A percentile compares a stretch with the other conserved stretches of the same genome.
These are phyloP conservation scores for Aspergillus biplanus DNA, from an alignment of 495 filamentous ascomycete species.

Conservation along the genomic window DNA sequence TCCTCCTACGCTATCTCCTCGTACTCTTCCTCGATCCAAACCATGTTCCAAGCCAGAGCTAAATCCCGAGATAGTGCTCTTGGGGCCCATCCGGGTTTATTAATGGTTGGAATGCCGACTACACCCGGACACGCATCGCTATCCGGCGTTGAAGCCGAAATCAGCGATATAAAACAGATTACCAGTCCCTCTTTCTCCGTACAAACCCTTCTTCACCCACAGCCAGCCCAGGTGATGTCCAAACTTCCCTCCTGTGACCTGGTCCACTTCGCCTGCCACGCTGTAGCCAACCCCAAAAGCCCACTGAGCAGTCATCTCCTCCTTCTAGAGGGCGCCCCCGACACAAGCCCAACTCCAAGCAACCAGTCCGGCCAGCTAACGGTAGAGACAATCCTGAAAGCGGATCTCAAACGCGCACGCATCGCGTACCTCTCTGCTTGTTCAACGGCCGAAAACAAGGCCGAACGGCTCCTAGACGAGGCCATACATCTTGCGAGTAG, in stretches of 20 bases:
- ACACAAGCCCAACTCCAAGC: background rate
- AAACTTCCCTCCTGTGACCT: conserved; percentile 1
- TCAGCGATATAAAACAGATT: background rate
- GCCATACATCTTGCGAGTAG: conserved; percentile 20
- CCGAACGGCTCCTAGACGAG: conserved; percentile 15
- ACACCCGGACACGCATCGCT: background rate
- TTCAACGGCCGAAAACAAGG: conserved; percentile 19
- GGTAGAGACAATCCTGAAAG: conserved; percentile 8
- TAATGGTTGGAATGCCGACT: background rate
- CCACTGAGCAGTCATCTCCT: conserved; percentile 7
- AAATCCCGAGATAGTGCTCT: background rate
- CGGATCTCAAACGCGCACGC: background rate
- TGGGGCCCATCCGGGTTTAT: background rate
- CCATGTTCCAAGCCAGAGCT: background rate
- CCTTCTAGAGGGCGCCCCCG: background rate
- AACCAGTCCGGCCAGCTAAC: background rate
- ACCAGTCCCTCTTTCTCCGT: background rate
- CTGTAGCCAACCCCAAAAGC: conserved; percentile 2
- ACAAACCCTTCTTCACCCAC: conserved; percentile 1
- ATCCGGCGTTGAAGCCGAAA: background rate
- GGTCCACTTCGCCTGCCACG: conserved; percentile 22
- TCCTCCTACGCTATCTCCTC: conserved; percentile 8
- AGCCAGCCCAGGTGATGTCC: conserved; percentile 2
- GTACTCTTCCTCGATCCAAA: conserved; percentile 1
- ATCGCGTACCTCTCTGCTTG: conserved; percentile 23